Percentiles rank a stretch among this genome's conserved stretches.
These are phyloP conservation scores for Oryza officinalis DNA, from an alignment of 176 grass and related monocot species.

Conservation along the genomic window DNA sequence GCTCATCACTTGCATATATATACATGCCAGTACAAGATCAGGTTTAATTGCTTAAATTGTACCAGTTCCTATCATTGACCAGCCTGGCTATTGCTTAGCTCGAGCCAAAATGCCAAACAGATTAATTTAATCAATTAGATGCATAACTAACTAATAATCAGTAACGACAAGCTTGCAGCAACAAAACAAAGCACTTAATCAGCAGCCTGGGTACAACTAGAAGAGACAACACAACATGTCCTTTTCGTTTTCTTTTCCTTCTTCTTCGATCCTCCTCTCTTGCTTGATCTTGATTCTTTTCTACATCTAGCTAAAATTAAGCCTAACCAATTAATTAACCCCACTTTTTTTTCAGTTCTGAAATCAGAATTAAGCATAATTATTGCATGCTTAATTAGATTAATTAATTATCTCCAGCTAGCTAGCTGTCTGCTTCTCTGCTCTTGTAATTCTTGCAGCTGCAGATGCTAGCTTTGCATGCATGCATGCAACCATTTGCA, in stretches of 20 bases:
- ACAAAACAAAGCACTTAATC: slow-evolving; percentile 25
- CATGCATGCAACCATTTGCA: neutral
- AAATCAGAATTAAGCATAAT: neutral
- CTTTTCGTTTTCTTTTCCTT: neutral
- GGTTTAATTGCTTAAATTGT: slow-evolving; percentile 1
- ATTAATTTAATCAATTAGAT: neutral
- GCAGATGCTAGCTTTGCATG: neutral
- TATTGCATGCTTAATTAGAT: neutral
- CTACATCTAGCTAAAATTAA: neutral
- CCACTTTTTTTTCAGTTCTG: neutral
- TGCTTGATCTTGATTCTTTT: neutral
- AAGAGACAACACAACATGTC: slow-evolving; percentile 28
- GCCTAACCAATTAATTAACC: neutral
- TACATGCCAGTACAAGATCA: slow-evolving; percentile 27
- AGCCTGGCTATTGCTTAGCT: slow-evolving; percentile 32
- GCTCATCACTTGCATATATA: neutral
- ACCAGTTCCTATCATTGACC: slow-evolving; percentile 36
- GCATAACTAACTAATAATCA: slow-evolving; percentile 2
- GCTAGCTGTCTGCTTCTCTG: neutral
- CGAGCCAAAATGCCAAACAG: slow-evolving; percentile 4
- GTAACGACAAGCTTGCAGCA: slow-evolving; percentile 30
- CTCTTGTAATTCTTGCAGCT: neutral
- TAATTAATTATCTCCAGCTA: neutral
- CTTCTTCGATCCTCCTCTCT: neutral
- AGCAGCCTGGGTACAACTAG: slow-evolving; percentile 7